phyloP scores from a whole-genome alignment of 2,329 filamentous ascomycete species.

The Paramyrothecium sp. region DNA sequence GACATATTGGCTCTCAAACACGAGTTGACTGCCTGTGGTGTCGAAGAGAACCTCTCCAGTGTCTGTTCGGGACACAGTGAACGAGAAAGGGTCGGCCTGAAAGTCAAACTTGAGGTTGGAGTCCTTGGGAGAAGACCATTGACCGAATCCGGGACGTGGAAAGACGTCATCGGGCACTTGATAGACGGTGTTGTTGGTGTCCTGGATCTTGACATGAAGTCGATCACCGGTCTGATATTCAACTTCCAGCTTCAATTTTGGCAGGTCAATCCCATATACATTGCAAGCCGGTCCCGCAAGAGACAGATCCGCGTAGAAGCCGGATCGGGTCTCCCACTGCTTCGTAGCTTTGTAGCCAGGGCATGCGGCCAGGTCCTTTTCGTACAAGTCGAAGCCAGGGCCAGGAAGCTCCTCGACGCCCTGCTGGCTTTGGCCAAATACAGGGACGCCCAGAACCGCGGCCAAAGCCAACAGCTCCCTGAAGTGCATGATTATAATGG shows the following conservation, averaged over 20 bases:
- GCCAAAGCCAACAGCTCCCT: neutral
- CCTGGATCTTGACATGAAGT: constrained; percentile 70
- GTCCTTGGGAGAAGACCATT: constrained; percentile 16
- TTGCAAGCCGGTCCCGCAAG: constrained; percentile 73
- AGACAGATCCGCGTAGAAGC: constrained; percentile 66
- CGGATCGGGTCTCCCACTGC: constrained; percentile 48
- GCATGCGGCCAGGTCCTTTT: constrained; percentile 36
- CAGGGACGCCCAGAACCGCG: neutral
- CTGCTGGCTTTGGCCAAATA: neutral
- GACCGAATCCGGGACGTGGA: constrained; percentile 42
- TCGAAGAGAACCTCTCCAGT: constrained; percentile 62
- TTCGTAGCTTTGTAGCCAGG: constrained; percentile 70
- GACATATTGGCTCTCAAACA: constrained; percentile 79
- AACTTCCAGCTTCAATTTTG: constrained; percentile 64
- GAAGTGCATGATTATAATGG: neutral
- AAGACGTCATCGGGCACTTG: constrained; percentile 72
- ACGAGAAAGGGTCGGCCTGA: constrained; percentile 60
- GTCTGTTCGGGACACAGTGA: constrained; percentile 49
- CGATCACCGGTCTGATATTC: constrained; percentile 47
- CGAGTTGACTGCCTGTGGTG: constrained; percentile 61
- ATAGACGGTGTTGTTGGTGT: constrained; percentile 66
- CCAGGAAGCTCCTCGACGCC: neutral
- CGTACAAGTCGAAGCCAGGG: neutral
- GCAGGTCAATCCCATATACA: constrained; percentile 74
- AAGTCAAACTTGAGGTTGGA: constrained; percentile 48